Evolutionary conservation across 2,329 filamentous ascomycete species (phyloP).

Genomic region (Cladosporium sp.): DNA sequence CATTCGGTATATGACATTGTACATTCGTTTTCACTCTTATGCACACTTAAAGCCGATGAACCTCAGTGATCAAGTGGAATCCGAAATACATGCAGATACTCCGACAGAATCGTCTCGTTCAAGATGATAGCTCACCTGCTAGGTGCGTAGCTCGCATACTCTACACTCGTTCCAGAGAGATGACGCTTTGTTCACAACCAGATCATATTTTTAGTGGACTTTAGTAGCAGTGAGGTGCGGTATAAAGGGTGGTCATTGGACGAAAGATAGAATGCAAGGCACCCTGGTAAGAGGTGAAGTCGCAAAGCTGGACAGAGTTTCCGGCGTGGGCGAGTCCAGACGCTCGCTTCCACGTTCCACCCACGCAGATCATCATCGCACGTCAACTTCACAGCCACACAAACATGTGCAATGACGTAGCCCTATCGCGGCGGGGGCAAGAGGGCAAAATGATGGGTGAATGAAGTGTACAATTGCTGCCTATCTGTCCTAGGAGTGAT

Average conservation of each 20-base stretch:
- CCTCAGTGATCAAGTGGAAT: neutral
- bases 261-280: neutral
- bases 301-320: slow-evolving; percentile 12
- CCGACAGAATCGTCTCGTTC: neutral
- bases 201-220: neutral
- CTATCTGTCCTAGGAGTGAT: neutral
- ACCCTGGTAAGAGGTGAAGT: neutral
- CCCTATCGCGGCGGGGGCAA: slow-evolving; percentile 5
- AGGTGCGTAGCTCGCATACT: neutral
- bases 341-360: neutral
- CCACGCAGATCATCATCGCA: slow-evolving; percentile 9
- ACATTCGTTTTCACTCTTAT: neutral
- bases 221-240: neutral
- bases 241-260: neutral
- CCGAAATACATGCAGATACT: neutral
- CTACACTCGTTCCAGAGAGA: neutral
- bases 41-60: neutral
- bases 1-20: neutral
- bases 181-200: neutral
- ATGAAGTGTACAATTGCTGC: slow-evolving; percentile 1
- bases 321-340: neutral
- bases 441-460: neutral
- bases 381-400: slow-evolving; percentile 5
- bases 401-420: slow-evolving; percentile 9
- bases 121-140: neutral